phyloP scores from a whole-genome alignment of 208 protist species.

The Trypanosoma theileri region DNA sequence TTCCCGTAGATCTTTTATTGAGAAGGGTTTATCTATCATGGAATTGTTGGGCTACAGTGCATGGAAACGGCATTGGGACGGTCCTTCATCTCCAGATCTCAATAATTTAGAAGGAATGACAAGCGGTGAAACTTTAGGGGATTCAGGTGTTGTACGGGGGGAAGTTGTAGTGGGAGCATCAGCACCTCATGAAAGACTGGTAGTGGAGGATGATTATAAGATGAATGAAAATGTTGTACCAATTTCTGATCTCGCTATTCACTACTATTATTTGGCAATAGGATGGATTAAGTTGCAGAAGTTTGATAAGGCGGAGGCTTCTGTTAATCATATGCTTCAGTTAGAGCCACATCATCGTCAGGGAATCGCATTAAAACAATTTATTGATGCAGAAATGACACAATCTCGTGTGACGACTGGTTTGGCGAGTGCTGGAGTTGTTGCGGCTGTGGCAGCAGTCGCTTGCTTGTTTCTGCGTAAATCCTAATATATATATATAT shows the following conservation, averaged over 20 bases:
- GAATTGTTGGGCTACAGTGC: constrained; percentile 52
- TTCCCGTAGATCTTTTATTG: constrained; percentile 40
- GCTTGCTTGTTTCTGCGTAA: constrained; percentile 22
- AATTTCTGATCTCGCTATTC: constrained; percentile 38
- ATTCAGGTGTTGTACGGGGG: constrained; percentile 15
- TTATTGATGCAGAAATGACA: constrained; percentile 40
- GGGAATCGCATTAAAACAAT: constrained; percentile 43
- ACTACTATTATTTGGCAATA: constrained; percentile 75
- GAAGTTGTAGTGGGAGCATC: constrained; percentile 20
- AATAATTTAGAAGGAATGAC: background rate
- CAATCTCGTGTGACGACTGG: constrained; percentile 34
- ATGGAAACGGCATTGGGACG: constrained; percentile 49
- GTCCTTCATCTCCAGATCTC: background rate
- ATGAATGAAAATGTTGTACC: constrained; percentile 11
- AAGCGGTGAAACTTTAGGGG: constrained; percentile 5
- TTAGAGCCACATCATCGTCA: constrained; percentile 52
- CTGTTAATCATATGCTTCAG: constrained; percentile 54
- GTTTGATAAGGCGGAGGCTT: constrained; percentile 56
- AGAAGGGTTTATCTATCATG: constrained; percentile 73
- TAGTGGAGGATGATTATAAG: constrained; percentile 9
- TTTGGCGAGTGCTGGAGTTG: constrained; percentile 29
- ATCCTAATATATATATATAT: constrained; percentile 13
- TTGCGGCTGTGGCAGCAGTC: constrained; percentile 23
- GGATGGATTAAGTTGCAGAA: constrained; percentile 75
- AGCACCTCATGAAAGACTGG: constrained; percentile 27